Percentiles rank a stretch among this genome's conserved stretches.
Conservation (phyloP, 805 yeast species). For the Kuraishia molischiana region DNA sequence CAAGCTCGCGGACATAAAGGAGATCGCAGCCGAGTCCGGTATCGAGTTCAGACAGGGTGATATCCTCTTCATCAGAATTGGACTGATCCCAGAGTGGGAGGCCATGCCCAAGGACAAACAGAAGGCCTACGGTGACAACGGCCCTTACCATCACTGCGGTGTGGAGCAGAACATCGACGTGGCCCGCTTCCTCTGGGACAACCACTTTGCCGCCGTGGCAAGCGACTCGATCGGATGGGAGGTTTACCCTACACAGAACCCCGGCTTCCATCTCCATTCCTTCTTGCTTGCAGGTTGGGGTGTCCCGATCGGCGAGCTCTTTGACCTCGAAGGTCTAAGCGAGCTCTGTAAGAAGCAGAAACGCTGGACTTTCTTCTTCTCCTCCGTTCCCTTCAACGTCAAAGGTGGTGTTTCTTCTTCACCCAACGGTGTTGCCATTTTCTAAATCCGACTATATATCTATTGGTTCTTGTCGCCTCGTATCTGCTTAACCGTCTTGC, state of each 20-base stretch:
- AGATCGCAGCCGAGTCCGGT: conserved; percentile 11
- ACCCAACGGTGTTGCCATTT: conserved; percentile 34
- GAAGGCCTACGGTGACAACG: conserved; percentile 4
- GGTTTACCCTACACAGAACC: conserved; percentile 6
- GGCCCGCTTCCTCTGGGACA: conserved; percentile 7
- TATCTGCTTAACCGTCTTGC: conserved; percentile 22
- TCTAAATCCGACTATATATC: conserved; percentile 1
- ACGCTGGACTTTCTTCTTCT: conserved; percentile 19
- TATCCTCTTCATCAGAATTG: conserved; percentile 19
- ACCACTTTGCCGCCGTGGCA: conserved; percentile 8
- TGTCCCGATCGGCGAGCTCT: conserved; percentile 22
- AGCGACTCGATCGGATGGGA: conserved; percentile 9
- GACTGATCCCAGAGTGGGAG: conserved; percentile 17
- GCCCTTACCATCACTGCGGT: conserved; percentile 9
- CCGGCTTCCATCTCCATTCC: conserved; percentile 6
- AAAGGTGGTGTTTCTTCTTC: conserved; percentile 24
- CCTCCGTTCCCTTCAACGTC: conserved; percentile 21
- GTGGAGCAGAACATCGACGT: conserved; percentile 7
- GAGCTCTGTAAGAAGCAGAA: conserved; percentile 13
- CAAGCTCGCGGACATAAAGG: conserved; percentile 11
- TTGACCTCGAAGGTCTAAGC: conserved; percentile 19
- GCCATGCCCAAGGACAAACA: conserved; percentile 2
- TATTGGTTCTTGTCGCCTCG: neutral
- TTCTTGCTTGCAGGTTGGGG: conserved; percentile 21
- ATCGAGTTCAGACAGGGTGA: conserved; percentile 19